Conservation (phyloP, 108 stramenopile species). For the Nitzschia sp. region DNA sequence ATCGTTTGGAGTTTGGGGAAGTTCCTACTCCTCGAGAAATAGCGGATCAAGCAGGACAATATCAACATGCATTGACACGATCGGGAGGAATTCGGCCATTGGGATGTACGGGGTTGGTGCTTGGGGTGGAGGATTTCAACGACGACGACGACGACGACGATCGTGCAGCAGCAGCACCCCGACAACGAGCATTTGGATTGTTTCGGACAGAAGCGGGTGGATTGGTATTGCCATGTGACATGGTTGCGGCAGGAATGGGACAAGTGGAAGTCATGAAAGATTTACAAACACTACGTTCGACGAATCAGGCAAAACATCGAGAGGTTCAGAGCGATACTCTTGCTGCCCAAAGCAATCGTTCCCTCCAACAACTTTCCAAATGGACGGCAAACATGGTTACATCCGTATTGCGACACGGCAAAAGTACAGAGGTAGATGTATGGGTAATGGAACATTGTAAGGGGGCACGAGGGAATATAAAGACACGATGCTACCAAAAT, state of each 20-base stretch:
- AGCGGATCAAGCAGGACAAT: slow-evolving; percentile 49
- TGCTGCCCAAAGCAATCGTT: not conserved
- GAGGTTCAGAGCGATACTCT: too few relatives aligned
- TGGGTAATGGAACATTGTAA: slow-evolving; percentile 34
- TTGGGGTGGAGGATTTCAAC: too few relatives aligned
- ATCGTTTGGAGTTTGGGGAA: slow-evolving; percentile 55
- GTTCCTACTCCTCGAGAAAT: slow-evolving; percentile 53
- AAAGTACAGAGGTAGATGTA: slow-evolving; percentile 26
- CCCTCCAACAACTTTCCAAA: not conserved
- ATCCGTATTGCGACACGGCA: slow-evolving; percentile 3
- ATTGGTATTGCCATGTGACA: slow-evolving; percentile 7
- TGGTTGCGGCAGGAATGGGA: not conserved
- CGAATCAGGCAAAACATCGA: too few relatives aligned
- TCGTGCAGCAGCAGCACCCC: too few relatives aligned
- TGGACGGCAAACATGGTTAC: not conserved
- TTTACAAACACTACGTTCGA: too few relatives aligned
- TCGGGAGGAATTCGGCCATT: slow-evolving; percentile 69
- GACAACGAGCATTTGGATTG: slow-evolving; percentile 38
- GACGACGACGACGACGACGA: too few relatives aligned
- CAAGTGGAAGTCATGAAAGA: not conserved
- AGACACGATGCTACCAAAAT: slow-evolving; percentile 22
- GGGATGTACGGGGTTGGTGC: slow-evolving; percentile 65
- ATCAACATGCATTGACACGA: slow-evolving; percentile 63
- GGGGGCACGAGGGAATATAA: slow-evolving; percentile 24
- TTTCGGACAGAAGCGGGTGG: slow-evolving; percentile 66